Evolutionary conservation across 345 rosid genomes (phyloP).

Genomic region (Eutrema yunnanense): DNA sequence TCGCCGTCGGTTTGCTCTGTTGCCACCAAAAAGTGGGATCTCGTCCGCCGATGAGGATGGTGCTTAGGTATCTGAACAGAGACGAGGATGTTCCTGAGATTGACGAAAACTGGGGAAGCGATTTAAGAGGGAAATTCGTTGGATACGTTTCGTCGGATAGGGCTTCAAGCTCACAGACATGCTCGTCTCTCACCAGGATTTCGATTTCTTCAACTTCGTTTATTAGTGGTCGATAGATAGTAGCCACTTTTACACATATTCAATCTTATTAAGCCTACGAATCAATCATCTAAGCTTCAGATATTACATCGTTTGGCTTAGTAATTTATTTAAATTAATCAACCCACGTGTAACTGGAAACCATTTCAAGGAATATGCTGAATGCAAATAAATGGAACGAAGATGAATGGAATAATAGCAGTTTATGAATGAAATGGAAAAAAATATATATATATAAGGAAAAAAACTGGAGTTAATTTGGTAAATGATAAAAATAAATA

Average conservation of each 20-base stretch:
- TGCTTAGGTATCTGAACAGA: constrained; percentile 41
- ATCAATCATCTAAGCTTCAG: too few relatives aligned
- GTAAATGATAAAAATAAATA: too few relatives aligned
- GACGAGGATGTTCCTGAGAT: constrained; percentile 40
- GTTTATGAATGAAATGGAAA: too few relatives aligned
- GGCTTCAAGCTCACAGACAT: constrained; percentile 5
- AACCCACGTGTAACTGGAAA: too few relatives aligned
- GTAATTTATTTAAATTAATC: too few relatives aligned
- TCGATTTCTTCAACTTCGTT: constrained; percentile 36
- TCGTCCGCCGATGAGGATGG: constrained; percentile 57
- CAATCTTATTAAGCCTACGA: too few relatives aligned
- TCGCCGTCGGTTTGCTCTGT: constrained; percentile 50
- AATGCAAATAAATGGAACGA: too few relatives aligned
- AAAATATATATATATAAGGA: too few relatives aligned
- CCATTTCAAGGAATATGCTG: too few relatives aligned
- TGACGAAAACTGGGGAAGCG: constrained; percentile 14
- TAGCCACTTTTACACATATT: background rate
- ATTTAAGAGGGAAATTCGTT: constrained; percentile 10
- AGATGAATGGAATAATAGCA: too few relatives aligned
- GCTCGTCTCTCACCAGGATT: constrained; percentile 26
- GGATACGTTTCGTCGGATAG: constrained; percentile 24
- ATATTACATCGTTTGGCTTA: too few relatives aligned
- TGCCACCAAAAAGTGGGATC: constrained; percentile 32
- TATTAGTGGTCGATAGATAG: constrained; percentile 34
- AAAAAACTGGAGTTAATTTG: too few relatives aligned